Base-by-base conservation (phyloP, 2,329 filamentous ascomycete genomes). In the Diaporthe sp. region DNA sequence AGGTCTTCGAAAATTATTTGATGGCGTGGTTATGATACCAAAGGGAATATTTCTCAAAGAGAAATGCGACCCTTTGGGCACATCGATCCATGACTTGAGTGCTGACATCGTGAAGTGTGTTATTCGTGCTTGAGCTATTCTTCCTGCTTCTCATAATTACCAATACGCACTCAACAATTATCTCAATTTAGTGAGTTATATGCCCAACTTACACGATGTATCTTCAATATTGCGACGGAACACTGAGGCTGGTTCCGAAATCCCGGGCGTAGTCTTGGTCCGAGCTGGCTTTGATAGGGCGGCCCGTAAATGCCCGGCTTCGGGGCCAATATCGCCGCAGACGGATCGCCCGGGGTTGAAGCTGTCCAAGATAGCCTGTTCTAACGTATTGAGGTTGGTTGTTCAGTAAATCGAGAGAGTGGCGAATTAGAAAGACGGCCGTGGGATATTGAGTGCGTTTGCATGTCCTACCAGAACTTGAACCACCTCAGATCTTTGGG, bases 41-140 rank as follows among this genome's bases (percentile, higher is more conserved):
- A 96, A 96, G 1, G 94, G 94, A 71, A 97, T 92, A 81, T 96
- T 96, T 79, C 92, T 91, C 71, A 96, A 85, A 8, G 94, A 95
- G 84, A 96, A 96, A 78, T 83, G 83, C 55, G 79, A 82, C 6
- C 81, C 80, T 15, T 82, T 79, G 22, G 82, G 77, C 28, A 86
- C 77, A 13, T 78, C 67, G 13, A 83, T 73, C 81, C 81, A 82
- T 45, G 81, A 82, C 55, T 58, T 42, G 10, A 61, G 42, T 8
- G 47, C 28, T 40, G 69, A 42, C 69, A 72, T 72, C 33, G 22
- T 64, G 35, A 2, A 28, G 22, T 58, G 5, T 8, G 30, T 58
- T 35, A 7, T 58, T 38, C 19, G 30, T 13, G 30, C 2, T 58
- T 9, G 7, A 58, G 19, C 5, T 58, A 35, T 58, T 3, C 33